Evolutionary conservation across 129 eudicot species (phyloP), one percentile per base, ranked within the genome.

Genomic region (Flaveria brownii): DNA sequence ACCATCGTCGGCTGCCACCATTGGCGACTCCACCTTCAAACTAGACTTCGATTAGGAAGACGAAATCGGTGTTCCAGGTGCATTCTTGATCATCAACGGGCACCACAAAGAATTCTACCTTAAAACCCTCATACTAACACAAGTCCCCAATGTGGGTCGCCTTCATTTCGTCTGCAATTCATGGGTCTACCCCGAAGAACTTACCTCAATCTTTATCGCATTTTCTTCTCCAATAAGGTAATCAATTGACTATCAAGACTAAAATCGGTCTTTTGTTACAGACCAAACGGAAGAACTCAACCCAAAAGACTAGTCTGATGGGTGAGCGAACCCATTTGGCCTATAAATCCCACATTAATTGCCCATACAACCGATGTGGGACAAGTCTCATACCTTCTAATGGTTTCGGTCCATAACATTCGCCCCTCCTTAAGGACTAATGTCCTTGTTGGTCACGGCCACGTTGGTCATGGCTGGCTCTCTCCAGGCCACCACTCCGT

Each of bases 121-220:
- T 2, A 88, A 80, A 76, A 84, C 90, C 9, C 76, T 88, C 28
- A 88, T 88, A 4, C 72, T 88, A 46, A 79, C 68, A 14, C 62
- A 81, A 25, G 78, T 84, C 28, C 88, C 90, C 23, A 55, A 76
- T 23, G 70, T 61, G 42, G 93, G 88, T 2, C 72, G 63, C 18
- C 22, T 88, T 77, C 90, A 84, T 25, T 88, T 88, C 74, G 28
- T 88, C 47, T 88, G 94, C 85, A 88, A 88, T 79, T 88, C 94
- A 16, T 88, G 94, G 94, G 85, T 88, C 61, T 86, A 88, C 75
- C 90, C 84, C 0, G 74, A 77, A 13, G 68, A 79, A 7, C 62
- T 55, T 79, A 84, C 83, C 18, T 20, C 57, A 73, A 79, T 8
- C 47, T 60, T 0, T 88, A 84, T 50, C 88, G 94, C 2, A 20